Percentiles rank a stretch among this genome's conserved stretches.
phyloP scores from a whole-genome alignment of 768 basidiomycete species.

The Suillus americanus region DNA sequence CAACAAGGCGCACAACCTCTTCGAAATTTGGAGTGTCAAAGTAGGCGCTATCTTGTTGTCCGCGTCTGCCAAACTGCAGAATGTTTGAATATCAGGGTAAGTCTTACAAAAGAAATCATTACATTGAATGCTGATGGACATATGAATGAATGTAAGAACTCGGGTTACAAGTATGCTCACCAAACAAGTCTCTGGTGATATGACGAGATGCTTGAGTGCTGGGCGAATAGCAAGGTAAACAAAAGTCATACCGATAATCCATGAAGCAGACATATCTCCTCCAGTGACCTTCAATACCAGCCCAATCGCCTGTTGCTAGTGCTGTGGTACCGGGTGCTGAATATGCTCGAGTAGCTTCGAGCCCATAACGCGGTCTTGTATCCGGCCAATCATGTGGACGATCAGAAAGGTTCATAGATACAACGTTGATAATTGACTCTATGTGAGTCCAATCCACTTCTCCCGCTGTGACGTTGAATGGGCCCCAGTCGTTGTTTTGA shows the following conservation, averaged over 20 bases:
- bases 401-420: slow-evolving; percentile 52
- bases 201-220: slow-evolving; percentile 15
- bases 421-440: slow-evolving; percentile 56
- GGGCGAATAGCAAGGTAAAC: slow-evolving; percentile 41
- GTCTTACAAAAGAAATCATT: slow-evolving; percentile 12
- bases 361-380: slow-evolving; percentile 47
- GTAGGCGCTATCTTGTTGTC: slow-evolving; percentile 32
- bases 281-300: slow-evolving; percentile 77
- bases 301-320: slow-evolving; percentile 55
- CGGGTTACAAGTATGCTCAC: slow-evolving; percentile 12
- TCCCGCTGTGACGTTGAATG: slow-evolving; percentile 40
- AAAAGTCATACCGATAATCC: slow-evolving; percentile 62
- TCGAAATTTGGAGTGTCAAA: slow-evolving; percentile 56
- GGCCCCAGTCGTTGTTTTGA: slow-evolving; percentile 55
- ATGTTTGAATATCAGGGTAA: slow-evolving; percentile 8
- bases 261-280: slow-evolving; percentile 72
- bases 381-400: slow-evolving; percentile 35
- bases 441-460: slow-evolving; percentile 64
- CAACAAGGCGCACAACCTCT: slow-evolving; percentile 66
- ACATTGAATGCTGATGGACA: slow-evolving; percentile 50
- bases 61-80: slow-evolving; percentile 25
- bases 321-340: slow-evolving; percentile 47
- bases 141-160: background rate
- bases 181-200: slow-evolving; percentile 22
- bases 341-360: slow-evolving; percentile 53